These are phyloP conservation scores for Fusarium sp. DNA, from an alignment of 2,329 filamentous ascomycete genomes.

Conservation along the genomic window DNA sequence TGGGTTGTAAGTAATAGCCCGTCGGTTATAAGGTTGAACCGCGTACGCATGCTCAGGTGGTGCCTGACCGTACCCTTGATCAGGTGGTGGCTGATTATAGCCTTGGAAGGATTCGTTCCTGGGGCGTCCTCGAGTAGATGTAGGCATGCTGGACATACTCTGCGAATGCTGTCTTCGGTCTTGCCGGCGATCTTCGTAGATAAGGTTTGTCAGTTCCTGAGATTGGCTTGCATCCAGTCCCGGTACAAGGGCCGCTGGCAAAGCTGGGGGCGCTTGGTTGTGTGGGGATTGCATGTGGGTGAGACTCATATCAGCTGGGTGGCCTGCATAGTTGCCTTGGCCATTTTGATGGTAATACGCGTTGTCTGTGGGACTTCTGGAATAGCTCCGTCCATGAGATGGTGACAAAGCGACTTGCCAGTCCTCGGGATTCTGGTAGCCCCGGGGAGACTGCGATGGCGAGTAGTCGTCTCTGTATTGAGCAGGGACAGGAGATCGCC, in stretches of 20 bases:
- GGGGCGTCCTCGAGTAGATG: conserved; percentile 56
- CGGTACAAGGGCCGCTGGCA: conserved; percentile 70
- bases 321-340: conserved; percentile 48
- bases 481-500: conserved; percentile 45
- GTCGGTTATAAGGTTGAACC: conserved; percentile 59
- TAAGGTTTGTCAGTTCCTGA: conserved; percentile 67
- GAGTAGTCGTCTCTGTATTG: conserved; percentile 42
- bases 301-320: conserved; percentile 53
- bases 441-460: conserved; percentile 36
- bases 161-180: conserved; percentile 58
- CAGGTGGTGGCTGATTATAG: conserved; percentile 35
- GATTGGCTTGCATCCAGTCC: conserved; percentile 67
- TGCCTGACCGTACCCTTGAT: conserved; percentile 43
- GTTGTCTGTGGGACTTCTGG: conserved; percentile 48
- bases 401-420: conserved; percentile 49
- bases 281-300: conserved; percentile 47
- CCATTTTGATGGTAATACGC: conserved; percentile 47
- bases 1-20: conserved; percentile 54
- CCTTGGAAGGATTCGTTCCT: conserved; percentile 44
- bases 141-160: conserved; percentile 53
- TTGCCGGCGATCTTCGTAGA: conserved; percentile 64
- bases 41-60: conserved; percentile 48
- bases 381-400: conserved; percentile 50
- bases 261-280: conserved; percentile 57
- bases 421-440: conserved; percentile 38